Conservation (phyloP, 228 moss, liverwort and hornwort species). For the Sphagnum fallax region DNA sequence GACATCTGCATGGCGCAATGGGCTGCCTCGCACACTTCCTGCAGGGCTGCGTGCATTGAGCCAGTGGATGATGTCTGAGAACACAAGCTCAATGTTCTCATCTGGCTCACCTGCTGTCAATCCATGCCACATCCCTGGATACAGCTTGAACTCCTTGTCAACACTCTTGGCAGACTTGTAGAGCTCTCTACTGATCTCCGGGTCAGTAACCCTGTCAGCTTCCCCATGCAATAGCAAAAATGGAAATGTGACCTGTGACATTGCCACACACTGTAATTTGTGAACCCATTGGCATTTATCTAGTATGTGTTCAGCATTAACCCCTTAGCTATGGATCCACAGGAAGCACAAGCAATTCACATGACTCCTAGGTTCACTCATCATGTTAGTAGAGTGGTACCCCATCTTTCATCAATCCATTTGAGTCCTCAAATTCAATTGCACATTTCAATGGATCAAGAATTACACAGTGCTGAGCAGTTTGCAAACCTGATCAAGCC, state of each 20-base stretch:
- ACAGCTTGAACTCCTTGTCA: slow-evolving; percentile 57
- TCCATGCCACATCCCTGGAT: slow-evolving; percentile 66
- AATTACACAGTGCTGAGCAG: too few relatives aligned
- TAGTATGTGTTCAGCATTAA: too few relatives aligned
- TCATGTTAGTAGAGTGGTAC: too few relatives aligned
- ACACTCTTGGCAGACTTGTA: slow-evolving; percentile 35
- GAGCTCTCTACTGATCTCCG: slow-evolving; percentile 46
- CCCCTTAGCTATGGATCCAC: too few relatives aligned
- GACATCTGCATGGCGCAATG: slow-evolving; percentile 45
- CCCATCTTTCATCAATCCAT: too few relatives aligned
- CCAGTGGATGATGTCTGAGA: slow-evolving; percentile 51
- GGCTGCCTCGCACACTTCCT: slow-evolving; percentile 18
- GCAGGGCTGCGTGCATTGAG: slow-evolving; percentile 36
- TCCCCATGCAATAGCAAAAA: slow-evolving; percentile 58
- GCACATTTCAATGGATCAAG: too few relatives aligned
- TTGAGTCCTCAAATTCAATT: too few relatives aligned
- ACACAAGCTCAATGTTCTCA: slow-evolving; percentile 57
- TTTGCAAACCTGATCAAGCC: slow-evolving; percentile 49
- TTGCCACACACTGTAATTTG: neutral
- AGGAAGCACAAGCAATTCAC: too few relatives aligned
- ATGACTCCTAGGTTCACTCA: too few relatives aligned
- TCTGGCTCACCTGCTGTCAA: slow-evolving; percentile 53
- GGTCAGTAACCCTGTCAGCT: slow-evolving; percentile 52
- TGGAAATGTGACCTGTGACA: slow-evolving; percentile 37
- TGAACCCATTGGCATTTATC: too few relatives aligned